A percentile compares a stretch with the other conserved stretches of the same genome.
phyloP scores from a whole-genome alignment of 1,284 basidiomycete genomes.

The Testicularia cyperi region DNA sequence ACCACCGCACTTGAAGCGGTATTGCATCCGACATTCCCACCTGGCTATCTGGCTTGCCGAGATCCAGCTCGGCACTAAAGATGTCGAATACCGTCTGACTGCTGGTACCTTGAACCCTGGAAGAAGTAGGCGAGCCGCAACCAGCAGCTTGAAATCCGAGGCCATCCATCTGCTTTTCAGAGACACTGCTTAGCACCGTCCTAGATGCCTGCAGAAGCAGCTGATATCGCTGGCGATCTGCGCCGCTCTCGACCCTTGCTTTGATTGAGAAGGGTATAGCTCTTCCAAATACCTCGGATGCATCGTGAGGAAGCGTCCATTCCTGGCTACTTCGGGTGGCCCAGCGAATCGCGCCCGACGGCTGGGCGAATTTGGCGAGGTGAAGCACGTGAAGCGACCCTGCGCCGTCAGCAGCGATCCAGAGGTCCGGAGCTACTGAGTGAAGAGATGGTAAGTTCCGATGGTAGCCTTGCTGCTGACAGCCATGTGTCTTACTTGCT shows the following conservation, averaged over 20 bases:
- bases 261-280: too few relatives aligned
- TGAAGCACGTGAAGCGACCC: neutral
- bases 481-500: too few relatives aligned
- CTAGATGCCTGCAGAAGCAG: too few relatives aligned
- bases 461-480: neutral
- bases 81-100: constrained; percentile 24
- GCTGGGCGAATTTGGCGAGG: neutral
- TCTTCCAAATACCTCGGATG: too few relatives aligned
- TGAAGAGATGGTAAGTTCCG: constrained; percentile 9
- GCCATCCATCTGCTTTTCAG: too few relatives aligned
- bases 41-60: neutral
- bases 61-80: constrained; percentile 9
- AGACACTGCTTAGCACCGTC: too few relatives aligned
- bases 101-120: too few relatives aligned
- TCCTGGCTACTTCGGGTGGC: too few relatives aligned
- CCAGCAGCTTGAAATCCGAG: constrained; percentile 23
- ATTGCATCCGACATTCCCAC: neutral
- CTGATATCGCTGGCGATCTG: too few relatives aligned
- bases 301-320: too few relatives aligned
- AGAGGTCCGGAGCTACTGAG: constrained; percentile 14
- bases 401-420: constrained; percentile 7
- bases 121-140: too few relatives aligned
- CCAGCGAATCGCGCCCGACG: neutral
- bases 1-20: constrained; percentile 3
- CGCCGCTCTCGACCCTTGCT: too few relatives aligned